Evolutionary conservation across 2,329 filamentous ascomycete species (phyloP).

Genomic region (Alternaria arborescens): DNA sequence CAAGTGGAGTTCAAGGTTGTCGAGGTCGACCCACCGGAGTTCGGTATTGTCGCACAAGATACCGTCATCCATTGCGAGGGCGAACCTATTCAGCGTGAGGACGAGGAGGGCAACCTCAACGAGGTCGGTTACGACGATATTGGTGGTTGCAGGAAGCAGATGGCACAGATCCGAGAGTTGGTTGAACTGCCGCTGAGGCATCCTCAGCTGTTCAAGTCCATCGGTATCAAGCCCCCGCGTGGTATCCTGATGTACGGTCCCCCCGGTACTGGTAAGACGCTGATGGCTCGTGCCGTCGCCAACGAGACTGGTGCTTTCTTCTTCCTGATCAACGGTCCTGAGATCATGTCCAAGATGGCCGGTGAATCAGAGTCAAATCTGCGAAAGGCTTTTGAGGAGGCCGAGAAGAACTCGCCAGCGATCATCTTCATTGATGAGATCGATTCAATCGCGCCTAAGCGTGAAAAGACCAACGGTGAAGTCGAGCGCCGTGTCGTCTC

Average conservation of each 20-base stretch:
- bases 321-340: constrained; percentile 98
- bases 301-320: constrained; percentile 99
- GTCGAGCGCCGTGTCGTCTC: constrained; percentile 98
- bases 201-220: constrained; percentile 99
- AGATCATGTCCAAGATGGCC: constrained; percentile 99
- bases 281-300: constrained; percentile 98
- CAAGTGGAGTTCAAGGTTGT: constrained; percentile 99
- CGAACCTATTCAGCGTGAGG: constrained; percentile 94
- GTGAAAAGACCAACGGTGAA: constrained; percentile 99
- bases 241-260: constrained; percentile 95
- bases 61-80: constrained; percentile 99
- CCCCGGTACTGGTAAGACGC: constrained; percentile 98
- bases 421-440: constrained; percentile 99
- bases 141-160: constrained; percentile 98
- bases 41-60: constrained; percentile 97
- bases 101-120: constrained; percentile 98
- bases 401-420: constrained; percentile 98
- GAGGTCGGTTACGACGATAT: constrained; percentile 99
- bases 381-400: constrained; percentile 99
- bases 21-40: constrained; percentile 97
- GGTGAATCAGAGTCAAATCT: constrained; percentile 99
- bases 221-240: constrained; percentile 98
- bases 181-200: constrained; percentile 96
- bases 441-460: constrained; percentile 98
- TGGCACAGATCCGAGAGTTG: constrained; percentile 99